These are phyloP conservation scores for Gastrodia elata DNA, from an alignment of 106 monocot species.

Conservation along the genomic window DNA sequence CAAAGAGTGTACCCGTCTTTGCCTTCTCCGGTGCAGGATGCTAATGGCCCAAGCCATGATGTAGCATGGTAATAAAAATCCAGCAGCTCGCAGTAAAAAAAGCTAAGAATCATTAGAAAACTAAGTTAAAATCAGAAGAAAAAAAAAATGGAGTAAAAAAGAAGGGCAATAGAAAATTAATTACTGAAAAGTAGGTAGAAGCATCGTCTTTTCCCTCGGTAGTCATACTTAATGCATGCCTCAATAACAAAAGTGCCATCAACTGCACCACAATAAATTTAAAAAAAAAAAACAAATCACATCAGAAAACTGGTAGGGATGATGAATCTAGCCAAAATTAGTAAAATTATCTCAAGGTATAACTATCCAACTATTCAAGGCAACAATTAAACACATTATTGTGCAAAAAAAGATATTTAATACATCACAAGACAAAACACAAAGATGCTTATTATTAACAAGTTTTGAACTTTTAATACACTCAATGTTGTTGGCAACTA, in stretches of 20 bases:
- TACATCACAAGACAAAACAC: too few relatives aligned
- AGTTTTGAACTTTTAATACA: too few relatives aligned
- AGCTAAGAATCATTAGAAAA: slow-evolving; percentile 31
- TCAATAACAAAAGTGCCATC: slow-evolving; percentile 79
- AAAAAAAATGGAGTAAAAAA: background rate
- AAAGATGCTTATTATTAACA: too few relatives aligned
- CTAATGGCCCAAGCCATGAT: slow-evolving; percentile 84
- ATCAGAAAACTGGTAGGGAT: background rate
- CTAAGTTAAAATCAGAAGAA: background rate
- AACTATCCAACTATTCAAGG: background rate
- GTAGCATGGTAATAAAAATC: slow-evolving; percentile 75
- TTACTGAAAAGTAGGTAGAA: slow-evolving; percentile 72
- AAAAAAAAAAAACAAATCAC: slow-evolving; percentile 4
- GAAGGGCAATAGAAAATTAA: slow-evolving; percentile 8
- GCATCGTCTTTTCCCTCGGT: slow-evolving; percentile 65
- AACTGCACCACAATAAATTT: slow-evolving; percentile 43
- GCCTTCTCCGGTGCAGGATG: slow-evolving; percentile 54
- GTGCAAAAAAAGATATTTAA: background rate
- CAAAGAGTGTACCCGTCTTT: slow-evolving; percentile 48
- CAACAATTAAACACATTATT: background rate
- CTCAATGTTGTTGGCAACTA: too few relatives aligned
- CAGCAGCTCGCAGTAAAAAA: slow-evolving; percentile 65
- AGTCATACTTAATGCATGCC: slow-evolving; percentile 61
- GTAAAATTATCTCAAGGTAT: background rate
- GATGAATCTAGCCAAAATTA: background rate